A percentile compares a stretch with the other conserved stretches of the same genome.
phyloP scores from a whole-genome alignment of 2,329 filamentous ascomycete species.

The Trichoderma arundinaceum region DNA sequence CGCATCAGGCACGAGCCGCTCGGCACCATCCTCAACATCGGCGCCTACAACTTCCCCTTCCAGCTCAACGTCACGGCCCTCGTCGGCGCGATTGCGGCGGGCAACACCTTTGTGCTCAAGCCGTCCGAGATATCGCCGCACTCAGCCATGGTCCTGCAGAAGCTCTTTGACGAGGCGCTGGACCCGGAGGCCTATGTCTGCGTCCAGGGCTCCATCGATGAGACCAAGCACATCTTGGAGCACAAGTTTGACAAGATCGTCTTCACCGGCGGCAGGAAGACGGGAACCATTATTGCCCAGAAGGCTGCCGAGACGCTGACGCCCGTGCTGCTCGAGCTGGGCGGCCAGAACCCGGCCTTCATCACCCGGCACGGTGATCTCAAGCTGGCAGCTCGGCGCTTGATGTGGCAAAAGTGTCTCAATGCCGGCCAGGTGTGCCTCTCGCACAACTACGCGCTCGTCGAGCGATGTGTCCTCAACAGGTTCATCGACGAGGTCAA shows the following conservation, averaged over 20 bases:
- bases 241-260: conserved; percentile 98
- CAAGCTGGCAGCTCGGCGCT: conserved; percentile 77
- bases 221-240: conserved; percentile 81
- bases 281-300: conserved; percentile 86
- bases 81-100: conserved; percentile 88
- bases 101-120: conserved; percentile 89
- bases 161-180: conserved; percentile 75
- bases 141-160: conserved; percentile 78
- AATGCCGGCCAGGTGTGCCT: conserved; percentile 93
- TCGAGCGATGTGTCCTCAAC: conserved; percentile 75
- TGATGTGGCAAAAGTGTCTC: conserved; percentile 86
- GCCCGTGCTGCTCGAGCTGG: conserved; percentile 86
- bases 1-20: conserved; percentile 86
- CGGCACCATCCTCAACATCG: conserved; percentile 82
- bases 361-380: conserved; percentile 83
- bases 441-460: conserved; percentile 88
- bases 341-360: conserved; percentile 90
- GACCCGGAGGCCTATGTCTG: conserved; percentile 78
- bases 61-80: conserved; percentile 79
- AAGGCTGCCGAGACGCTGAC: conserved; percentile 90
- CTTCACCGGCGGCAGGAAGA: conserved; percentile 81
- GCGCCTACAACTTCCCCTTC: conserved; percentile 93
- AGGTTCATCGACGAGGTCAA: conserved; percentile 78
- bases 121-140: conserved; percentile 82
- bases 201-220: conserved; percentile 79